phyloP scores from a whole-genome alignment of 108 stramenopile genomes.

The Tribonema minus region DNA sequence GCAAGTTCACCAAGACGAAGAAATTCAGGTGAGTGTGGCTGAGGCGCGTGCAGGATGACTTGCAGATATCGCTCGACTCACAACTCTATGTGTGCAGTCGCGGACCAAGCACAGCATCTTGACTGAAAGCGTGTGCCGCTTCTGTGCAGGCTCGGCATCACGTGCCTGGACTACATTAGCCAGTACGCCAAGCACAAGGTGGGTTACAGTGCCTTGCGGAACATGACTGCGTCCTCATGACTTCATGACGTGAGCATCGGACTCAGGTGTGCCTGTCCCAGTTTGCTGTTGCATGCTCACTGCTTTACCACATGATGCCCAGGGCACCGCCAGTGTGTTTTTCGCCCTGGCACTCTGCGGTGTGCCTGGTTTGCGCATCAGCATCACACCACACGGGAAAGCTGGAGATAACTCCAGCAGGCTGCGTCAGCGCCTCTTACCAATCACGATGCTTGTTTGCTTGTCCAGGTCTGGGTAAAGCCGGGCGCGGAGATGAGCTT shows the following conservation, averaged over 20 bases:
- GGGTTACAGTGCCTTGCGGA: no score
- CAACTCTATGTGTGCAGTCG: not conserved
- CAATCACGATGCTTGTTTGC: no score
- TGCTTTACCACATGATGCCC: not conserved
- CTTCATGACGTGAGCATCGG: no score
- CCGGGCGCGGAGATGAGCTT: constrained; percentile 94
- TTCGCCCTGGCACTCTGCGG: not conserved
- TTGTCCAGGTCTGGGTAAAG: constrained; percentile 99
- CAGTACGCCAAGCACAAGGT: constrained; percentile 91
- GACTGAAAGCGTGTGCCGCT: no score
- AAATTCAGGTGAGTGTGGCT: no score
- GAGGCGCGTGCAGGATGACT: not conserved
- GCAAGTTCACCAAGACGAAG: constrained; percentile 94
- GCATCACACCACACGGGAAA: constrained; percentile 15
- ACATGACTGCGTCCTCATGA: no score
- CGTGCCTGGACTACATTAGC: constrained; percentile 84
- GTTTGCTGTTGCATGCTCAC: no score
- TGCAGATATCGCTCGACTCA: not conserved
- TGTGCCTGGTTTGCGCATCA: not conserved
- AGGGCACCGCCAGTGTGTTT: not conserved
- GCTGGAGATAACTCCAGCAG: constrained; percentile 41
- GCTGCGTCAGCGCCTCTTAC: no score
- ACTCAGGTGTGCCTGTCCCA: no score
- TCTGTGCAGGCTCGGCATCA: constrained; percentile 86
- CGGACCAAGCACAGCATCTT: not conserved